These are phyloP conservation scores for Paratinospora sagittata DNA, from an alignment of 164 flowering plant species.

Conservation along the genomic window DNA sequence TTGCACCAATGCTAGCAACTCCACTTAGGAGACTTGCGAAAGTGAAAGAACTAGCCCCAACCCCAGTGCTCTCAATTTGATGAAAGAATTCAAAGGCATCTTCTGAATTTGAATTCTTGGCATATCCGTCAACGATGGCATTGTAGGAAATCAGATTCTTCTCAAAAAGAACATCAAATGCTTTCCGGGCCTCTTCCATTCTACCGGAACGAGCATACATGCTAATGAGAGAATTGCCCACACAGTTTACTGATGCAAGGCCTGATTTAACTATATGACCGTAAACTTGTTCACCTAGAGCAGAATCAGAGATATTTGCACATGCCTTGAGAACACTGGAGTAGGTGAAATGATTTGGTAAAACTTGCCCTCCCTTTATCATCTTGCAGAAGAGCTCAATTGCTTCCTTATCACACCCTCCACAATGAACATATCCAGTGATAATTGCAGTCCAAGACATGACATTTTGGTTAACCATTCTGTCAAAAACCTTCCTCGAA, in stretches of 20 bases:
- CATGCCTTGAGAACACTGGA: slow-evolving; percentile 76
- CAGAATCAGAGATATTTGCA: slow-evolving; percentile 42
- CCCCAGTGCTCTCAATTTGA: slow-evolving; percentile 39
- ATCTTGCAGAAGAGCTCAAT: slow-evolving; percentile 48
- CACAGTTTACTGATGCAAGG: slow-evolving; percentile 46
- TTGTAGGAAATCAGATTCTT: slow-evolving; percentile 72
- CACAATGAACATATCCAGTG: slow-evolving; percentile 59
- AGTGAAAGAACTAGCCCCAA: slow-evolving; percentile 48
- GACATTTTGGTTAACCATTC: slow-evolving; percentile 58
- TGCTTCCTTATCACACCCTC: slow-evolving; percentile 51
- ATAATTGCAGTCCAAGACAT: slow-evolving; percentile 93
- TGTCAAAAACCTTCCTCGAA: slow-evolving; percentile 60
- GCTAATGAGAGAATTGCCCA: slow-evolving; percentile 74
- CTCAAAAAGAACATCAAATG: slow-evolving; percentile 65
- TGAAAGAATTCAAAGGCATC: slow-evolving; percentile 53
- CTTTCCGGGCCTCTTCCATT: slow-evolving; percentile 69
- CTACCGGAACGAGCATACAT: slow-evolving; percentile 57
- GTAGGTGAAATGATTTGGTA: slow-evolving; percentile 73
- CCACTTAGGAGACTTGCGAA: slow-evolving; percentile 77
- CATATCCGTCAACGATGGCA: slow-evolving; percentile 54
- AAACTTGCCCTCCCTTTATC: slow-evolving; percentile 50
- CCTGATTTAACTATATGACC: slow-evolving; percentile 52
- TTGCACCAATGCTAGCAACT: slow-evolving; percentile 60
- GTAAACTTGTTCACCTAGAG: slow-evolving; percentile 51
- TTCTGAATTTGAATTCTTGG: slow-evolving; percentile 42